Percentiles rank a stretch among this genome's conserved stretches.
Evolutionary conservation across 2,329 filamentous ascomycete species (phyloP).

Genomic region (Botrytis fabae): DNA sequence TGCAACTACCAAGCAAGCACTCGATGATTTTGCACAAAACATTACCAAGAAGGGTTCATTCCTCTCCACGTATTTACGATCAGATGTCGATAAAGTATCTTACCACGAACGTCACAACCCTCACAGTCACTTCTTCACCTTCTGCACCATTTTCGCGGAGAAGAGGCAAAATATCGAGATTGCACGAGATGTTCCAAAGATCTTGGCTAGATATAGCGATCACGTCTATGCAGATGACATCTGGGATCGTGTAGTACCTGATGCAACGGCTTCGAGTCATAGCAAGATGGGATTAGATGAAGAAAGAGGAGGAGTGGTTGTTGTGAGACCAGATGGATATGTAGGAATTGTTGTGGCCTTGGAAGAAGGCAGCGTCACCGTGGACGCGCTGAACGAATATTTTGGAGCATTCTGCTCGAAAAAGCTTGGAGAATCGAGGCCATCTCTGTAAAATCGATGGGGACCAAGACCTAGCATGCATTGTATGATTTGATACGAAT

Average conservation of each 20-base stretch:
- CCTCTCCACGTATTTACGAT: conserved; percentile 63
- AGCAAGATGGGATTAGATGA: conserved; percentile 81
- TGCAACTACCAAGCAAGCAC: conserved; percentile 57
- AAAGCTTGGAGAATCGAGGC: conserved; percentile 47
- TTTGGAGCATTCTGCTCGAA: conserved; percentile 73
- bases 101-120: conserved; percentile 84
- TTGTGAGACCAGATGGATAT: conserved; percentile 85
- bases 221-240: conserved; percentile 87
- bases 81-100: conserved; percentile 62
- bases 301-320: conserved; percentile 73
- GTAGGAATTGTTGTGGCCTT: conserved; percentile 74
- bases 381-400: conserved; percentile 80
- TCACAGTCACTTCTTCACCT: conserved; percentile 77
- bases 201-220: conserved; percentile 74
- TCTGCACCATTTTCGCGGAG: conserved; percentile 73
- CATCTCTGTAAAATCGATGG: conserved; percentile 43
- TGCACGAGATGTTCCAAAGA: conserved; percentile 63
- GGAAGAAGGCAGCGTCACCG: conserved; percentile 73
- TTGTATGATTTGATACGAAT: not conserved
- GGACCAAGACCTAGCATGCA: no score
- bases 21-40: conserved; percentile 68
- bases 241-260: conserved; percentile 67
- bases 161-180: conserved; percentile 72
- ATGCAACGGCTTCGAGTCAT: conserved; percentile 74
- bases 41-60: conserved; percentile 70